These are phyloP conservation scores for Colletotrichum tamarilloi DNA, from an alignment of 2,329 filamentous ascomycete genomes.

Conservation along the genomic window DNA sequence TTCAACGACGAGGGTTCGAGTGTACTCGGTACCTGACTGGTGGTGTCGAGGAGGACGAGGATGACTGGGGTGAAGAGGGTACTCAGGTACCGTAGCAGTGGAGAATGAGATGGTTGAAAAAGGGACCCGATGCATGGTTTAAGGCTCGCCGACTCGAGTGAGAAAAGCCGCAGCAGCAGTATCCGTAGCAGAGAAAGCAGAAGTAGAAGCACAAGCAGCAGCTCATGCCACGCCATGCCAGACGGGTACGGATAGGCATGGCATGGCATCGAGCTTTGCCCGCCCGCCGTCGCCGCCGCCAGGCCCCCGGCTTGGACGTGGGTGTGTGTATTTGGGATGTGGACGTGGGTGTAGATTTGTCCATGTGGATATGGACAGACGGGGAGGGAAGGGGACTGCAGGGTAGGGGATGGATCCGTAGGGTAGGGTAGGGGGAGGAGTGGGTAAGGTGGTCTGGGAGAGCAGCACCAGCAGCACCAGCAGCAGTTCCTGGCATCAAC, in stretches of 20 bases:
- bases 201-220: conserved; percentile 46
- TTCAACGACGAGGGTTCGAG: conserved; percentile 34
- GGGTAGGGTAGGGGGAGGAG: not conserved
- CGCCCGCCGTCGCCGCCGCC: not conserved
- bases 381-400: not conserved
- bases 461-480: not conserved
- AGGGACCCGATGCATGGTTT: conserved; percentile 47
- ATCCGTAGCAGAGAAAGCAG: conserved; percentile 46
- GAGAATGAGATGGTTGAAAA: conserved; percentile 41
- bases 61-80: conserved; percentile 9
- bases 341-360: not conserved
- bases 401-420: not conserved
- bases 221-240: conserved; percentile 46
- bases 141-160: conserved; percentile 47
- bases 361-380: conserved; percentile 6
- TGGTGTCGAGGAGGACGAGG: conserved; percentile 36
- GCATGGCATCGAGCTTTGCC: conserved; percentile 25
- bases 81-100: conserved; percentile 42
- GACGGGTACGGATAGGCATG: conserved; percentile 31
- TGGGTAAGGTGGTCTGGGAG: not conserved
- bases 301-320: conserved; percentile 7
- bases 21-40: conserved; percentile 53
- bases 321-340: not conserved
- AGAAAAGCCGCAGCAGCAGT: conserved; percentile 48
- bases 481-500: not conserved